A percentile compares a stretch with the other conserved stretches of the same genome.
Evolutionary conservation across 2,329 filamentous ascomycete species (phyloP).

Genomic region (Colletotrichum tropicicola): DNA sequence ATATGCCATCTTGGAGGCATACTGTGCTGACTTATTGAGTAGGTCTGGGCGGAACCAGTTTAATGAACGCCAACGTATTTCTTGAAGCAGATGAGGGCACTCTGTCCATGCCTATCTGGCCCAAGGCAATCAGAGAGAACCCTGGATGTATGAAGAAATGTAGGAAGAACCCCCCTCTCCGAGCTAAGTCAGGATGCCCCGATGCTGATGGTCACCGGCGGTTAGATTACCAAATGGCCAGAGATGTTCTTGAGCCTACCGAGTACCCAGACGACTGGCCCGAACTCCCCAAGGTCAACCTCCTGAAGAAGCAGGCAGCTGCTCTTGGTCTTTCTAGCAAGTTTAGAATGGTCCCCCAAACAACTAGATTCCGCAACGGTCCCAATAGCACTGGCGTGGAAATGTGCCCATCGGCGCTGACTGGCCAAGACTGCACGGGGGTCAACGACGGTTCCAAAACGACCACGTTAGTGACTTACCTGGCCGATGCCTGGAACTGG

Average conservation of each 20-base stretch:
- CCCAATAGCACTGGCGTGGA: slow-evolving; percentile 71
- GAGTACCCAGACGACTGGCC: slow-evolving; percentile 68
- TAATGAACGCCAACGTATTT: slow-evolving; percentile 75
- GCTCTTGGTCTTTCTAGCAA: slow-evolving; percentile 58
- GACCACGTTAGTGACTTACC: slow-evolving; percentile 71
- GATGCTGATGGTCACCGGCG: background rate
- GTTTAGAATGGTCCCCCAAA: slow-evolving; percentile 67
- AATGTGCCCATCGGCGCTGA: slow-evolving; percentile 67
- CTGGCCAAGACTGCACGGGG: slow-evolving; percentile 71
- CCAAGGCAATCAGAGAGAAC: slow-evolving; percentile 60
- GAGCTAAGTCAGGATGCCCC: no score
- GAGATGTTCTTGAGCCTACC: slow-evolving; percentile 65
- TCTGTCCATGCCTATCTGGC: slow-evolving; percentile 65
- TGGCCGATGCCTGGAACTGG: slow-evolving; percentile 77
- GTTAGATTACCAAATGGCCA: slow-evolving; percentile 65
- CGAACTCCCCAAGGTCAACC: slow-evolving; percentile 62
- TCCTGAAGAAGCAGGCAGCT: slow-evolving; percentile 66
- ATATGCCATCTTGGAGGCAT: background rate
- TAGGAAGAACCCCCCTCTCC: slow-evolving; percentile 44
- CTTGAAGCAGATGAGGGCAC: slow-evolving; percentile 65
- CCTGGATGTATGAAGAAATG: slow-evolving; percentile 55
- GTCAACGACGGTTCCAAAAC: slow-evolving; percentile 75
- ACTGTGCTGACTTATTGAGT: background rate
- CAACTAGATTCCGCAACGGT: slow-evolving; percentile 69
- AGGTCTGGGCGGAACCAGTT: slow-evolving; percentile 71